Base-by-base conservation (phyloP, 192 early-diverging fungal species). In the Coemansia biformis region DNA sequence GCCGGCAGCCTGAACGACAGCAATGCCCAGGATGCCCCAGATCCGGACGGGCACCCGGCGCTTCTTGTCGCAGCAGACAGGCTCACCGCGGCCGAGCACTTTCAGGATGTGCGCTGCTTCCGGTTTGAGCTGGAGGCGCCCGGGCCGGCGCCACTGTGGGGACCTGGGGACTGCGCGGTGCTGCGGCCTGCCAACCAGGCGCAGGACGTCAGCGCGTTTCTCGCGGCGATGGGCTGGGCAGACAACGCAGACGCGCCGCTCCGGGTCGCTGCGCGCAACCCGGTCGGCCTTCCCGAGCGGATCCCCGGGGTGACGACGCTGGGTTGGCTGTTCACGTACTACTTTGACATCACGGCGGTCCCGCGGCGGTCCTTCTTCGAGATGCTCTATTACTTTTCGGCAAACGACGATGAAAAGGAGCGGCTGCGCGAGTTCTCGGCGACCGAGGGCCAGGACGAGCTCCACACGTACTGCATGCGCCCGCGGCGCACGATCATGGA, bases 301-400 rank as follows among this genome's bases (percentile, higher is more conserved):
- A 48, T 74, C 7, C 64, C 52, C 2, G 14, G 18, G 2, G 13
- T 26, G 32, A 61, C 62, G 2, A 92, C 91, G 3, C 62, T 96
- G 36, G 81, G 91, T 3, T 74, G 78, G 32, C 77, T 96, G n/a
- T 79, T 91, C 44, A 75, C 79, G 12, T 48, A 81, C 38, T 69
- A 88, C 51, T 64, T 99, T 48, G 92, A 96, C 66, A 80, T 95
- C 15, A 90, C 82, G 55, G 85, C 84, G 4, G 83, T 85, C 0
- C 96, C 96, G 9, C 72, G 86, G 16, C 72, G 91, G 33, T 92
- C 89, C 26, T 96, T 98, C 76, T 96, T 98, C 48, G 83, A 92
- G 49, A 79, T 93, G 32, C 65, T 95, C 13, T 51, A 79, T 15
- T 88, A 84, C 53, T 98, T 98, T 70, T 80, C 86, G 6, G 35